Evolutionary conservation across 73 alveolate species (phyloP).

Genomic region (Breviolum minutum): DNA sequence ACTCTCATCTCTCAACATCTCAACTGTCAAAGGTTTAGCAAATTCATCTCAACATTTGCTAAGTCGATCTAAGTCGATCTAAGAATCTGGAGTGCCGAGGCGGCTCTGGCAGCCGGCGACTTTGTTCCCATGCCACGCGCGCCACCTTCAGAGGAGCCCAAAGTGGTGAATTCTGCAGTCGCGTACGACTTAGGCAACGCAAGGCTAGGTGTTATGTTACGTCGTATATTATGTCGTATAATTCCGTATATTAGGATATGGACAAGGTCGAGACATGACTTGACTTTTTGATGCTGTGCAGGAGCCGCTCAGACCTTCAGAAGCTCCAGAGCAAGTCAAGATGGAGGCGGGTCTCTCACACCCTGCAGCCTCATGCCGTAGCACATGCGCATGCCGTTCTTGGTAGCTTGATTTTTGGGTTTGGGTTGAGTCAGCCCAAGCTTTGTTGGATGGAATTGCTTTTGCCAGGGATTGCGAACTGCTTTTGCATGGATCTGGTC

Average conservation of each 20-base stretch:
- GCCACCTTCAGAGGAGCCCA: not conserved
- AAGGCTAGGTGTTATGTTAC: no score
- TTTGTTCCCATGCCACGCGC: slow-evolving; percentile 81
- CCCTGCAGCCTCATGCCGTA: no score
- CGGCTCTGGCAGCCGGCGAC: slow-evolving; percentile 78
- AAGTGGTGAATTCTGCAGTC: no score
- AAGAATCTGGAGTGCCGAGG: not conserved
- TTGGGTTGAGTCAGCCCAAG: not conserved
- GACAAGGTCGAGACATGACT: no score
- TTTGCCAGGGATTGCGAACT: not conserved
- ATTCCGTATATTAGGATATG: no score
- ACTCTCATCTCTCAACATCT: no score
- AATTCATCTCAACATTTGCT: no score
- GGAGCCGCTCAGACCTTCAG: slow-evolving; percentile 6
- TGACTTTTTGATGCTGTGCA: not conserved
- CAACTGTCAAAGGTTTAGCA: no score
- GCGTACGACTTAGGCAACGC: no score
- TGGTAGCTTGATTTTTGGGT: not conserved
- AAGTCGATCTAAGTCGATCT: no score
- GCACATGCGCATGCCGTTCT: not conserved
- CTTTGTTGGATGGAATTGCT: not conserved
- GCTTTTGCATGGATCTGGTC: slow-evolving; percentile 44
- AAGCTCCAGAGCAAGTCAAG: not conserved
- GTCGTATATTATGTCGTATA: no score
- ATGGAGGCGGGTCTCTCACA: not conserved